Evolutionary conservation across 129 eudicot species (phyloP).

Genomic region (Daucus carota): DH1_v3.0 NC_030381.2:26017501-26018000

Average conservation of each 20-base stretch:
- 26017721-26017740: background rate
- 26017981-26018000: background rate
- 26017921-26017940: constrained; percentile 3
- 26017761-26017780: constrained; percentile 84
- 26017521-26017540: constrained; percentile 91
- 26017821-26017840: constrained; percentile 86
- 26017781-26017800: constrained; percentile 65
- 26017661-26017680: constrained; percentile 37
- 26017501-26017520: constrained; percentile 61
- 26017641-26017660: constrained; percentile 48
- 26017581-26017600: constrained; percentile 85
- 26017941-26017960: background rate
- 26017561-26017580: constrained; percentile 93
- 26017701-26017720: background rate
- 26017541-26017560: constrained; percentile 79
- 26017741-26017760: constrained; percentile 53
- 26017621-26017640: constrained; percentile 94
- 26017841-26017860: constrained; percentile 82
- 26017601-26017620: constrained; percentile 94
- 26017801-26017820: constrained; percentile 92
- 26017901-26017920: constrained; percentile 21
- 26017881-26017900: constrained; percentile 62
- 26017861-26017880: constrained; percentile 93
- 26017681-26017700: constrained; percentile 14
- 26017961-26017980: background rate